These are phyloP conservation scores for Synchytrium microbalum DNA, from an alignment of 371 early-diverging fungal genomes.

Conservation along the genomic window DNA sequence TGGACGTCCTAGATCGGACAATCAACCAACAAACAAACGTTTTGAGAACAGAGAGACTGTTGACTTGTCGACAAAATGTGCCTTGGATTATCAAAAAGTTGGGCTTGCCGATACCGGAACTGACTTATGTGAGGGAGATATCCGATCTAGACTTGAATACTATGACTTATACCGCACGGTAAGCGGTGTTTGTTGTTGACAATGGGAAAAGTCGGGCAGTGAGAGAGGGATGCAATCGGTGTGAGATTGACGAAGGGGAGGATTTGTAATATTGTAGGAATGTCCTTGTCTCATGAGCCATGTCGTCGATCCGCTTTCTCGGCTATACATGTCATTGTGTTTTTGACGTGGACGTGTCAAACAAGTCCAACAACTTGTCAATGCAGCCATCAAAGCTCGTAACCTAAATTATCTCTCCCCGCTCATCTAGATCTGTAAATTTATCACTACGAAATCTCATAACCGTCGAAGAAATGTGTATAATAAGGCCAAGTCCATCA, in stretches of 20 bases:
- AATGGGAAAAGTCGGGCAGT: no score
- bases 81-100: constrained; percentile 45
- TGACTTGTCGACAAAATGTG: constrained; percentile 78
- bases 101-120: constrained; percentile 37
- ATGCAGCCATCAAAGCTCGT: no score
- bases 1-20: constrained; percentile 74
- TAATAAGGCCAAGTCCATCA: constrained; percentile 37
- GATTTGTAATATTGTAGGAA: no score
- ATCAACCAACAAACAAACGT: constrained; percentile 71
- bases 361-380: no score
- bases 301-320: no score
- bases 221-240: no score
- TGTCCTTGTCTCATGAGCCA: no score
- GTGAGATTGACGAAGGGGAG: no score
- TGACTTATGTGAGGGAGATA: constrained; percentile 79
- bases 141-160: constrained; percentile 72
- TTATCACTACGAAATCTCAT: constrained; percentile 53
- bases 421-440: constrained; percentile 17
- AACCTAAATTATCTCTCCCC: constrained; percentile 57
- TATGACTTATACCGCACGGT: constrained; percentile 57
- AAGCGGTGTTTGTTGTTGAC: background rate
- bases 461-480: constrained; percentile 74
- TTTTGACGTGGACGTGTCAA: background rate
- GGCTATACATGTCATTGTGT: no score
- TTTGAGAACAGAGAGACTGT: constrained; percentile 79